These are phyloP conservation scores for Euphorbia schlechtendalii DNA, from an alignment of 441 rosid species.

Conservation along the genomic window DNA sequence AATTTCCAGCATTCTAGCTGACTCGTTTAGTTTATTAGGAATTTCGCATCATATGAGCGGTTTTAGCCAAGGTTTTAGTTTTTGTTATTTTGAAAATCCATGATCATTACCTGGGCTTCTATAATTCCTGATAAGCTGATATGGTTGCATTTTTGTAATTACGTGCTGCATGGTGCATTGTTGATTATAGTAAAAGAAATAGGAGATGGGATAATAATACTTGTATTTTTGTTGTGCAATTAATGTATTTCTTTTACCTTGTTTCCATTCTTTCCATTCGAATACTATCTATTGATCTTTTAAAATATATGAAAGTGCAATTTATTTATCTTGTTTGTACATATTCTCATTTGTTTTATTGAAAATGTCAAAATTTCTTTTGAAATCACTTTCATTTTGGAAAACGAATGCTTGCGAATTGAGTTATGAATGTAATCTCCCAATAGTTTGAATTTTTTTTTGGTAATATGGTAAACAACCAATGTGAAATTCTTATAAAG, in stretches of 20 bases:
- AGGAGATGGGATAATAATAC: conserved; percentile 1
- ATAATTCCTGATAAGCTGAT: conserved; percentile 24
- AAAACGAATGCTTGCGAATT: too few relatives aligned
- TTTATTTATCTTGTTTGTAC: too few relatives aligned
- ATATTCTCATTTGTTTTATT: too few relatives aligned
- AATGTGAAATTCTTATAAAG: too few relatives aligned
- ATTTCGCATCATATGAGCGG: conserved; percentile 23
- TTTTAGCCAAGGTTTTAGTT: conserved; percentile 1
- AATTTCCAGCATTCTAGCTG: conserved; percentile 39
- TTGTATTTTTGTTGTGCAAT: conserved; percentile 13
- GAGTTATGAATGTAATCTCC: too few relatives aligned
- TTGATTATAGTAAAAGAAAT: conserved; percentile 9
- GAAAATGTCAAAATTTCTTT: too few relatives aligned
- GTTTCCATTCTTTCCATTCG: too few relatives aligned
- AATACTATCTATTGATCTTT: too few relatives aligned
- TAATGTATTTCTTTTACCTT: conserved; percentile 9
- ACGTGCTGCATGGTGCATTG: conserved; percentile 17
- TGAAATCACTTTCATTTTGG: too few relatives aligned
- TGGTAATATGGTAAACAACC: too few relatives aligned
- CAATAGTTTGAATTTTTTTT: too few relatives aligned
- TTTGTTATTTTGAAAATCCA: background rate
- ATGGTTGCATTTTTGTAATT: conserved; percentile 33
- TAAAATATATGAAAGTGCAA: too few relatives aligned
- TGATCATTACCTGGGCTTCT: conserved; percentile 9
- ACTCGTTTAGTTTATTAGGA: conserved; percentile 23